These are phyloP conservation scores for Trichoderma sp. DNA, from an alignment of 2,329 filamentous ascomycete species.

Conservation along the genomic window DNA sequence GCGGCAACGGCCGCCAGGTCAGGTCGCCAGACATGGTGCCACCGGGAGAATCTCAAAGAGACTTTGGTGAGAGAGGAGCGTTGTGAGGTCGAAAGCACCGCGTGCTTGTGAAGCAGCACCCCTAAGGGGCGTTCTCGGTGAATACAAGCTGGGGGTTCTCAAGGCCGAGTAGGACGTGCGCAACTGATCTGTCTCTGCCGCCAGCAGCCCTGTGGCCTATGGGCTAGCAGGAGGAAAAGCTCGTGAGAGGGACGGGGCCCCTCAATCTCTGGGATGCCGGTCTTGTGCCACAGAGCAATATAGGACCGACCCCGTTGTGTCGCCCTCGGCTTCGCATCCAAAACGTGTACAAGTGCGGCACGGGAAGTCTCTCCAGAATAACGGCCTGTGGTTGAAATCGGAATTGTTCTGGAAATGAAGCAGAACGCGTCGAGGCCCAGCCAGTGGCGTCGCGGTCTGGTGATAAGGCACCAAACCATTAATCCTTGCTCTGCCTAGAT, in stretches of 20 bases:
- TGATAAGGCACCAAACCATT: constrained; percentile 24
- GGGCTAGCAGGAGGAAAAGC: background rate
- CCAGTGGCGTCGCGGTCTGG: constrained; percentile 1
- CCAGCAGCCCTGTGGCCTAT: background rate
- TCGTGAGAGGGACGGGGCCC: constrained; percentile 4
- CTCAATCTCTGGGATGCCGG: constrained; percentile 1
- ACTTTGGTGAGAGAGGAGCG: background rate
- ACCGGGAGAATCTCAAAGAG: background rate
- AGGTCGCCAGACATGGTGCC: constrained; percentile 33
- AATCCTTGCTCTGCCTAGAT: constrained; percentile 21
- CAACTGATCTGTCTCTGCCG: constrained; percentile 5
- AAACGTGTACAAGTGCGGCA: constrained; percentile 3
- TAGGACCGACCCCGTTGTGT: constrained; percentile 4
- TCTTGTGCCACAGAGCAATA: constrained; percentile 9
- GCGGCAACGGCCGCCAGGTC: constrained; percentile 50
- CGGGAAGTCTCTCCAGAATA: constrained; percentile 19
- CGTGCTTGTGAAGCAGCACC: constrained; percentile 13
- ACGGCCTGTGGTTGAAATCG: constrained; percentile 14
- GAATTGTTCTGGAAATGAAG: constrained; percentile 24
- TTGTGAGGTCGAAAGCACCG: background rate
- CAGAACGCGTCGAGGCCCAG: constrained; percentile 18
- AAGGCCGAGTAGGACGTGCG: constrained; percentile 5
- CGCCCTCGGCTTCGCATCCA: constrained; percentile 2
- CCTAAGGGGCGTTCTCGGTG: constrained; percentile 16
- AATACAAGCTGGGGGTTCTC: constrained; percentile 19